A percentile compares a stretch with the other conserved stretches of the same genome.
Conservation (phyloP, 1,139 yeast species). For the Suhomyces bokatorum region DNA sequence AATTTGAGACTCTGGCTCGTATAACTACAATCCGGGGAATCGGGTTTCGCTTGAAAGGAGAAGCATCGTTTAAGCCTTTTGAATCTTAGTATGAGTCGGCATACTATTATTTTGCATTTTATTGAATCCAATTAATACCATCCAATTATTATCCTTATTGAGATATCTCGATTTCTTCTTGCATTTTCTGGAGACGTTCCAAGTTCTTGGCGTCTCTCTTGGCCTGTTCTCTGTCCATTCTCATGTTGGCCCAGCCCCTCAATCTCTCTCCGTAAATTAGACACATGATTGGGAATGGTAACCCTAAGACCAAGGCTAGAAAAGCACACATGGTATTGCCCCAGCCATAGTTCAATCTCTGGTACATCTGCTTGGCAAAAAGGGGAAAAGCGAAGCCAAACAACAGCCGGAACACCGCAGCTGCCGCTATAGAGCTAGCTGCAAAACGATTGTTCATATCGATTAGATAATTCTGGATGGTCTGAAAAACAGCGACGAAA, state of each 20-base stretch:
- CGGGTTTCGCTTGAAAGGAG: no score
- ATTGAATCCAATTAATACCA: no score
- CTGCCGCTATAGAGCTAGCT: conserved; percentile 62
- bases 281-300: conserved; percentile 64
- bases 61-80: no score
- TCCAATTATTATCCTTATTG: no score
- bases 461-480: conserved; percentile 60
- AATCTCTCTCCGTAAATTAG: conserved; percentile 55
- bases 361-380: conserved; percentile 48
- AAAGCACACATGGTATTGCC: conserved; percentile 63
- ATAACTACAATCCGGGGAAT: no score
- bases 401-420: conserved; percentile 58
- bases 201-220: conserved; percentile 39
- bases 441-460: conserved; percentile 67
- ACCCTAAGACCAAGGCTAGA: conserved; percentile 54
- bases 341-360: conserved; percentile 59
- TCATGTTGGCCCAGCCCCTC: conserved; percentile 56
- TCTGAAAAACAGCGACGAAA: conserved; percentile 57
- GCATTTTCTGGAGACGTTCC: conserved; percentile 23
- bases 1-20: no score
- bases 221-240: conserved; percentile 42
- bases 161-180: conserved; percentile 2
- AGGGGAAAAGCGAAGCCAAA: conserved; percentile 59
- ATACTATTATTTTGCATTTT: no score
- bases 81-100: no score